Conservation (phyloP, 2,329 filamentous ascomycete genomes). For the Tolypocladium tropicale region DNA sequence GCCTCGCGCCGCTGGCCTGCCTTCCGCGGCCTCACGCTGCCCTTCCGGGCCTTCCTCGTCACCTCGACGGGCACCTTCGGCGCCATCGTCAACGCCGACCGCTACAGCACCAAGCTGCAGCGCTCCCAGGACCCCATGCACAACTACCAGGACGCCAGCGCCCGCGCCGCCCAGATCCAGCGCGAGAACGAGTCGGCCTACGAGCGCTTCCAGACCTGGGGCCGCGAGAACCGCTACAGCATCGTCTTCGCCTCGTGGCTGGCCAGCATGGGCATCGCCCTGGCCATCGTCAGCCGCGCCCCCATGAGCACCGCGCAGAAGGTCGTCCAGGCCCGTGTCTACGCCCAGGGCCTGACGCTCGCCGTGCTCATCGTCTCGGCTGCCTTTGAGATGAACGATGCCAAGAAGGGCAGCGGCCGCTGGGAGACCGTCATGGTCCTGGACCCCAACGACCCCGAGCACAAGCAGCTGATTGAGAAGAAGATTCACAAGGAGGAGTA, state of each 20-base stretch:
- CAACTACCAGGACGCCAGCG: slow-evolving; percentile 54
- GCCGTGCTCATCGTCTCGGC: slow-evolving; percentile 75
- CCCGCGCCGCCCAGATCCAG: slow-evolving; percentile 43
- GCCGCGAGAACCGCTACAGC: slow-evolving; percentile 70
- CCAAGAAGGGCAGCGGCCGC: slow-evolving; percentile 61
- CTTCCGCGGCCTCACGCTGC: slow-evolving; percentile 74
- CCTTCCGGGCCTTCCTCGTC: slow-evolving; percentile 84
- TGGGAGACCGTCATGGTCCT: slow-evolving; percentile 80
- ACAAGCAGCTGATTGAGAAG: slow-evolving; percentile 79
- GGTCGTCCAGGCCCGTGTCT: slow-evolving; percentile 87
- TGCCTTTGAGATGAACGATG: slow-evolving; percentile 71
- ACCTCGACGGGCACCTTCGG: slow-evolving; percentile 74
- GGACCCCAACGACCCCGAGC: slow-evolving; percentile 72
- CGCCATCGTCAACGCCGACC: slow-evolving; percentile 83
- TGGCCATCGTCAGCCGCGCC: slow-evolving; percentile 68
- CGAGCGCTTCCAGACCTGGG: slow-evolving; percentile 61
- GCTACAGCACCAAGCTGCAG: slow-evolving; percentile 55
- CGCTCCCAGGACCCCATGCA: slow-evolving; percentile 55
- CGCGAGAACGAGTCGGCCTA: slow-evolving; percentile 44
- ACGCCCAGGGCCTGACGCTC: slow-evolving; percentile 82
- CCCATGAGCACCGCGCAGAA: slow-evolving; percentile 70
- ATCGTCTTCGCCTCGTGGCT: slow-evolving; percentile 79
- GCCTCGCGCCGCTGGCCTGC: slow-evolving; percentile 63
- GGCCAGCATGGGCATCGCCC: slow-evolving; percentile 64
- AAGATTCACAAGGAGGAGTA: slow-evolving; percentile 79